Evolutionary conservation across 805 yeast genomes (phyloP).

Genomic region (Metschnikowia peoriensis): DNA sequence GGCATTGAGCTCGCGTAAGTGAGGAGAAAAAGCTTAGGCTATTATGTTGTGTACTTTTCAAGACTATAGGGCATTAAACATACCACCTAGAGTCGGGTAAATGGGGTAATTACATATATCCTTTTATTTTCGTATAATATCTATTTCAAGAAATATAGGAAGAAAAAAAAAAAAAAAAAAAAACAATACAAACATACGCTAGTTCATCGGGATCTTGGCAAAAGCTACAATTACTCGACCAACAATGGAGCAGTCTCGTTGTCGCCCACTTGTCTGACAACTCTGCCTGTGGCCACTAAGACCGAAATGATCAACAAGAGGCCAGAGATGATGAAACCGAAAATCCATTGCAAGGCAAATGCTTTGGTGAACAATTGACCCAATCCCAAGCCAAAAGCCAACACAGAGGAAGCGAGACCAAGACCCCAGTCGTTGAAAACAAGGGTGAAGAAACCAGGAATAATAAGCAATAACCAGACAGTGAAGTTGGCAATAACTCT

Average conservation of each 20-base stretch:
- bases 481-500: conserved; percentile 69
- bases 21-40: background rate
- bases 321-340: conserved; percentile 67
- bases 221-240: conserved; percentile 8
- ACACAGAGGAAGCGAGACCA: conserved; percentile 56
- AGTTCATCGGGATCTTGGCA: background rate
- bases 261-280: conserved; percentile 13
- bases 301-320: conserved; percentile 52
- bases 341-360: conserved; percentile 83
- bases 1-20: conserved; percentile 21
- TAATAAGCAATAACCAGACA: conserved; percentile 73
- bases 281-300: conserved; percentile 42
- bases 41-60: too few species aligned
- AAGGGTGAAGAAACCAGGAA: conserved; percentile 57
- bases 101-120: too few species aligned
- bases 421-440: conserved; percentile 69
- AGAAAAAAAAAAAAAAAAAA: background rate
- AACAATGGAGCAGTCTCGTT: conserved; percentile 21
- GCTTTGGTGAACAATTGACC: conserved; percentile 67
- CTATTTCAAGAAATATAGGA: background rate
- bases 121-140: too few species aligned
- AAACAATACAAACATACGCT: too few species aligned
- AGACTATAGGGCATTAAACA: too few species aligned
- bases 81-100: too few species aligned
- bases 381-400: conserved; percentile 64